Percentiles rank a stretch among this genome's conserved stretches.
phyloP scores from a whole-genome alignment of 2,329 filamentous ascomycete genomes.

The Sclerotinia spermophila region DNA sequence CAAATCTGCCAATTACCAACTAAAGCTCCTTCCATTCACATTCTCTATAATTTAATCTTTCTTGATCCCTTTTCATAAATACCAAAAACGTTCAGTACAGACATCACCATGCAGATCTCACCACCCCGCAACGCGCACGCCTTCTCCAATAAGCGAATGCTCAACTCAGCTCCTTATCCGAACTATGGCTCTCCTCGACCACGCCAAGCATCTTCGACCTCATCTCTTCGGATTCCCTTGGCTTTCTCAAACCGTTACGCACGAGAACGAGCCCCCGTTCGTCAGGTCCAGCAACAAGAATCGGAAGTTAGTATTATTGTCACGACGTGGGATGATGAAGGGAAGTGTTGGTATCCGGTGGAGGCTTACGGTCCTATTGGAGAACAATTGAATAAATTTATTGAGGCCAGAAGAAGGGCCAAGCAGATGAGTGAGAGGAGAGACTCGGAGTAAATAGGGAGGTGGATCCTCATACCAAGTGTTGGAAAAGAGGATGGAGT shows the following conservation, averaged over 20 bases:
- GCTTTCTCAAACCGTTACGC: neutral
- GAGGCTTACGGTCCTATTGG: slow-evolving; percentile 20
- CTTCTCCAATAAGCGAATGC: slow-evolving; percentile 17
- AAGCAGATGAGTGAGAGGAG: slow-evolving; percentile 11
- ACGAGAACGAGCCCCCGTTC: slow-evolving; percentile 13
- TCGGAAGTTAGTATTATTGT: slow-evolving; percentile 22
- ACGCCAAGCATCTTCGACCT: slow-evolving; percentile 11
- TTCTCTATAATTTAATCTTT: neutral
- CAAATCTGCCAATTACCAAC: neutral
- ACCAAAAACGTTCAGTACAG: neutral
- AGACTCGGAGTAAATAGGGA: neutral
- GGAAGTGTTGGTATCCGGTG: slow-evolving; percentile 20
- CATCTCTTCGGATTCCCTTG: slow-evolving; percentile 12
- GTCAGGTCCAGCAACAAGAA: slow-evolving; percentile 16
- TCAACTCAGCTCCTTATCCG: slow-evolving; percentile 6
- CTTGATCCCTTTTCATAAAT: neutral
- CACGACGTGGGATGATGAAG: slow-evolving; percentile 20
- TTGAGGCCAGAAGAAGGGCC: slow-evolving; percentile 14
- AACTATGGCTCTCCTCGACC: slow-evolving; percentile 8
- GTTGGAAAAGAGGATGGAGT: slow-evolving; percentile 16
- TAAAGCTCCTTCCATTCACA: neutral
- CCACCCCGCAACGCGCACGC: slow-evolving; percentile 18
- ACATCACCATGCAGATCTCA: slow-evolving; percentile 18
- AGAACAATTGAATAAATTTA: slow-evolving; percentile 18
- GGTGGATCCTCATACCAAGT: slow-evolving; percentile 9